Conservation (phyloP, 2,329 filamentous ascomycete species). For the Talaromyces sp. region DNA sequence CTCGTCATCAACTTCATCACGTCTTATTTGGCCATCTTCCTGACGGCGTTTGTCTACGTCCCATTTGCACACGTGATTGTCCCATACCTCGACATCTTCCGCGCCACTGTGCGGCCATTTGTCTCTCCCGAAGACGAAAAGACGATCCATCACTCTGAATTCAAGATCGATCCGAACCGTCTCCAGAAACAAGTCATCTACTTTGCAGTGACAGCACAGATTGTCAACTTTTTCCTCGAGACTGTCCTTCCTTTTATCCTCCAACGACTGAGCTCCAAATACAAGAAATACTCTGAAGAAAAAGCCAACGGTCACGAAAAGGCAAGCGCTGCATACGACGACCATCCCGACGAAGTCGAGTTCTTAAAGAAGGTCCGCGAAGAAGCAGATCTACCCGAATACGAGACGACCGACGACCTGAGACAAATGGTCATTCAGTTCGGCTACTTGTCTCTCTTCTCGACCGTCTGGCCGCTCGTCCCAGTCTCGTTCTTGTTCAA, state of each 20-base stretch:
- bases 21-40: conserved; percentile 82
- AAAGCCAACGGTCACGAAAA: conserved; percentile 23
- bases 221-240: conserved; percentile 84
- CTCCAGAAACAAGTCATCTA: conserved; percentile 93
- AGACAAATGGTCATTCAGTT: conserved; percentile 91
- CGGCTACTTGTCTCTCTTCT: conserved; percentile 89
- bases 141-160: conserved; percentile 51
- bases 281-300: conserved; percentile 42
- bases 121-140: conserved; percentile 71
- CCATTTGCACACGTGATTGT: conserved; percentile 84
- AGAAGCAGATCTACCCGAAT: conserved; percentile 78
- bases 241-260: conserved; percentile 82
- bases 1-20: conserved; percentile 99
- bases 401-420: conserved; percentile 87
- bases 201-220: conserved; percentile 91
- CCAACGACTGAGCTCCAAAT: conserved; percentile 72
- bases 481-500: conserved; percentile 87
- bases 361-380: conserved; percentile 81
- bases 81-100: conserved; percentile 85
- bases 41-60: conserved; percentile 92
- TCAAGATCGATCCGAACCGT: conserved; percentile 78
- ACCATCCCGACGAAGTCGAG: conserved; percentile 71
- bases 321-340: conserved; percentile 45
- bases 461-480: conserved; percentile 88
- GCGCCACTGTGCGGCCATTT: conserved; percentile 69